Percentiles rank a stretch among this genome's conserved stretches.
These are phyloP conservation scores for Phylloporus sp. DNA, from an alignment of 1,284 basidiomycete species.

Conservation along the genomic window DNA sequence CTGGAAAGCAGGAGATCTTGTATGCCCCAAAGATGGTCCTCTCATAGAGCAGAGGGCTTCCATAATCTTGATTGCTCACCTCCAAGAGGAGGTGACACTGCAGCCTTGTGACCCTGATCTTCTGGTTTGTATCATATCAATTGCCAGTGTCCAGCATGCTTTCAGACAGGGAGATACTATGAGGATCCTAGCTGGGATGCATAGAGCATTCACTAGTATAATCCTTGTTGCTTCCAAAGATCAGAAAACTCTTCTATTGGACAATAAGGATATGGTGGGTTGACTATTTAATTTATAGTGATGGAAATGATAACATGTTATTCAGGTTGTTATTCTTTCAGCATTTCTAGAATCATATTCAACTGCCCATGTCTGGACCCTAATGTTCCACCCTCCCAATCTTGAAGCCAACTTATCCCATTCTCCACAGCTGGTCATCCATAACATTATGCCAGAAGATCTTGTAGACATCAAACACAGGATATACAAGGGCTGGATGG, in stretches of 20 bases:
- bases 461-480: not conserved
- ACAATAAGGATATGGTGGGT: no score
- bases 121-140: no score
- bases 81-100: not conserved
- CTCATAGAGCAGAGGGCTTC: not conserved
- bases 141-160: no score
- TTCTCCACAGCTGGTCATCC: not conserved
- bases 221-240: not conserved
- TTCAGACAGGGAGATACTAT: not conserved
- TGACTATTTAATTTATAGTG: no score
- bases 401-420: not conserved
- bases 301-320: no score
- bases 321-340: not conserved
- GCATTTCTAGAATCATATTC: not conserved
- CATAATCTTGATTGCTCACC: not conserved
- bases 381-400: not conserved
- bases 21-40: not conserved
- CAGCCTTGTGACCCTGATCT: not conserved
- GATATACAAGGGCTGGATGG: not conserved
- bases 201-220: not conserved
- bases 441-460: not conserved
- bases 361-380: not conserved
- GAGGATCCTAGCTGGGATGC: not conserved
- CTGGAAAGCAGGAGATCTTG: not conserved
- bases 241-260: not conserved